A percentile compares a stretch with the other conserved stretches of the same genome.
These are phyloP conservation scores for Allomyces arbusculus DNA, from an alignment of 192 early-diverging fungal genomes.

Conservation along the genomic window DNA sequence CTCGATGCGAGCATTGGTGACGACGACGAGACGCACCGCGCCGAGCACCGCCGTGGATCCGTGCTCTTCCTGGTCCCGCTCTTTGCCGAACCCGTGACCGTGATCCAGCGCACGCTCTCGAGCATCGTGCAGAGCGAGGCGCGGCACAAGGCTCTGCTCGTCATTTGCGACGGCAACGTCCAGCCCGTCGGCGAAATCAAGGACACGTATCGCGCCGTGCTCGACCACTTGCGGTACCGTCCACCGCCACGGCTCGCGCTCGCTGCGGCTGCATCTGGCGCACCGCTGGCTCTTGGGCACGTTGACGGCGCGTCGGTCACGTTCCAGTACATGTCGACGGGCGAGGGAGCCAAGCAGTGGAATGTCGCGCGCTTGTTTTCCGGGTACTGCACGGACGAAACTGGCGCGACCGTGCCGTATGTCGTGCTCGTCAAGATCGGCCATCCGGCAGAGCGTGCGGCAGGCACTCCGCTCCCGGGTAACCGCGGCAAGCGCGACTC, in stretches of 20 bases:
- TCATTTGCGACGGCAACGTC: neutral
- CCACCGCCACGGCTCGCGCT: neutral
- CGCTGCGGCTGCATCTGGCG: neutral
- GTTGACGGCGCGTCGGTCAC: slow-evolving; percentile 23
- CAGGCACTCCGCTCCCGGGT: slow-evolving; percentile 33
- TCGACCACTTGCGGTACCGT: neutral
- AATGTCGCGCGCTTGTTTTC: slow-evolving; percentile 93
- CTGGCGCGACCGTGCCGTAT: slow-evolving; percentile 74
- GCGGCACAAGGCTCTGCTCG: neutral
- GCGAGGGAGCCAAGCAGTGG: slow-evolving; percentile 70
- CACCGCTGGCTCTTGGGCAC: neutral
- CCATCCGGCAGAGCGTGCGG: slow-evolving; percentile 54
- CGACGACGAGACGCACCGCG: neutral
- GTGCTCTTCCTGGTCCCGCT: neutral
- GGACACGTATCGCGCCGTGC: neutral
- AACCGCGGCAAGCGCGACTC: slow-evolving; percentile 97
- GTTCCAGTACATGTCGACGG: slow-evolving; percentile 63
- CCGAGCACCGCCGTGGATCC: neutral
- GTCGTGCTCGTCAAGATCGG: slow-evolving; percentile 89
- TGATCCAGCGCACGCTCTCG: neutral
- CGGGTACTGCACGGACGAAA: slow-evolving; percentile 69
- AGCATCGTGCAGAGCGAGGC: neutral
- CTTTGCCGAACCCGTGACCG: neutral
- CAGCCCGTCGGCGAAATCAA: neutral
- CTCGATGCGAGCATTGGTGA: neutral